Evolutionary conservation across 768 basidiomycete species (phyloP), one percentile per base, ranked within the genome.

Genomic region (Mycena kentingensis): DNA sequence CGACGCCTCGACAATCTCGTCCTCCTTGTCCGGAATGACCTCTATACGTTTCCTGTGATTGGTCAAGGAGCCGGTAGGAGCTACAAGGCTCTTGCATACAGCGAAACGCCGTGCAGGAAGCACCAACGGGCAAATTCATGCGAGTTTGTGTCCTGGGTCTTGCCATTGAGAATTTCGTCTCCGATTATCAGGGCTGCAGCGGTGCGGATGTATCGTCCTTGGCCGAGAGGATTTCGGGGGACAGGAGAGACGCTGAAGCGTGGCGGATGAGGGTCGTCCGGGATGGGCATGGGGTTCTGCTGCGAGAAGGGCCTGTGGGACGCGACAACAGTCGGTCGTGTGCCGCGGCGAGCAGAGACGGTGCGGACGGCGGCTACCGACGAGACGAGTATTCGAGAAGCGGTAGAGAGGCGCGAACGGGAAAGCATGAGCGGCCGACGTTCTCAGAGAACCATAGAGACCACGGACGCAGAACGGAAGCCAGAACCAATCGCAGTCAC

Each of bases 161-260:
- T 93, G 37, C 93, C 94, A 57, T 96, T 96, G 46, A 98, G 71
- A 29, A 96, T 93, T 63, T 96, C 93, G 68, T 95, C 92, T 88
- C 89, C 89, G 56, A 91, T 90, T 38, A 91, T 78, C 52, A 91
- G 74, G 0, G 86, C 87, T 22, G 78, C 89, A 1, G 90, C 89
- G 0, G 84, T 85, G 61, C 78, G 75, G 65, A 95, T 92, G 64
- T 79, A 84, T 21, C 72, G 74, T 6, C 85, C 87, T 54, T 87
- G 81, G 2, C 88, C 86, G 1, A 89, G 69, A 24, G 84, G 84
- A 63, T 88, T 88, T 37, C 69, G 66, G 5, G 87, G 83, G 22
- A 85, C 63, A 18, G 81, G 75, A 1, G 87, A 86, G 37, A 80
- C 59, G 2, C 77, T 65, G 65, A 85, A 86, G 15, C 37, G 15